phyloP scores from a whole-genome alignment of 768 basidiomycete genomes.

The Glaciozyma antarctica region DNA sequence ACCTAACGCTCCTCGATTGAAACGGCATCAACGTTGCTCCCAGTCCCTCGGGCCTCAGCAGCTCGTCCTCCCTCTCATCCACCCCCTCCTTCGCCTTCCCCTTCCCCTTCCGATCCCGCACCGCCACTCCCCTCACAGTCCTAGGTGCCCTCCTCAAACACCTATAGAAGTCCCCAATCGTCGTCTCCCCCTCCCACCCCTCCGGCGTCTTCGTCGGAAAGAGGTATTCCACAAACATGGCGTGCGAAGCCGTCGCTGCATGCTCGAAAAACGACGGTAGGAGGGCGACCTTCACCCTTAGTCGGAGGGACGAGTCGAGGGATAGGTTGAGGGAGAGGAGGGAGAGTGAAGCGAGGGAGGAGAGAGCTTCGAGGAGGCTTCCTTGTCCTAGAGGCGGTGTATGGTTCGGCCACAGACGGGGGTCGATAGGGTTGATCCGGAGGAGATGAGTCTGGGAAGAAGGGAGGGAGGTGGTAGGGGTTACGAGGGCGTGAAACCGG shows the following conservation, averaged over 20 bases:
- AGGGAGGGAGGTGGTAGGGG: too few relatives aligned
- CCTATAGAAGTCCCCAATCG: background rate
- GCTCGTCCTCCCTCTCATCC: slow-evolving; percentile 13
- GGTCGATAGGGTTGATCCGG: too few relatives aligned
- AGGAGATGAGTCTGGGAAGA: too few relatives aligned
- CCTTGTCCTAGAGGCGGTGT: slow-evolving; percentile 5
- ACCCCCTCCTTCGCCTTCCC: slow-evolving; percentile 9
- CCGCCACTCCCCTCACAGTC: slow-evolving; percentile 4
- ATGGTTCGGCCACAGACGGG: too few relatives aligned
- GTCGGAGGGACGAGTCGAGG: background rate
- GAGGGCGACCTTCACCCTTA: too few relatives aligned
- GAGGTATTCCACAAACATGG: background rate
- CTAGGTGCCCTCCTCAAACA: background rate
- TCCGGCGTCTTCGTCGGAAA: too few relatives aligned
- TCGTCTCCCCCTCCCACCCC: background rate
- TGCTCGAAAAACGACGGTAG: background rate
- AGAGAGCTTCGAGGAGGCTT: slow-evolving; percentile 20
- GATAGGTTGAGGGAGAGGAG: background rate
- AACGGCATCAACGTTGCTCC: slow-evolving; percentile 40
- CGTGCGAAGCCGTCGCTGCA: background rate
- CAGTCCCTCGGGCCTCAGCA: slow-evolving; percentile 37
- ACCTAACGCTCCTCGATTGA: slow-evolving; percentile 39
- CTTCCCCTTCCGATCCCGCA: slow-evolving; percentile 7
- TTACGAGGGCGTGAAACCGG: too few relatives aligned
- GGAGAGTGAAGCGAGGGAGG: background rate